Conservation (phyloP, 345 rosid genomes). For the Citrus mangshanensis region DNA sequence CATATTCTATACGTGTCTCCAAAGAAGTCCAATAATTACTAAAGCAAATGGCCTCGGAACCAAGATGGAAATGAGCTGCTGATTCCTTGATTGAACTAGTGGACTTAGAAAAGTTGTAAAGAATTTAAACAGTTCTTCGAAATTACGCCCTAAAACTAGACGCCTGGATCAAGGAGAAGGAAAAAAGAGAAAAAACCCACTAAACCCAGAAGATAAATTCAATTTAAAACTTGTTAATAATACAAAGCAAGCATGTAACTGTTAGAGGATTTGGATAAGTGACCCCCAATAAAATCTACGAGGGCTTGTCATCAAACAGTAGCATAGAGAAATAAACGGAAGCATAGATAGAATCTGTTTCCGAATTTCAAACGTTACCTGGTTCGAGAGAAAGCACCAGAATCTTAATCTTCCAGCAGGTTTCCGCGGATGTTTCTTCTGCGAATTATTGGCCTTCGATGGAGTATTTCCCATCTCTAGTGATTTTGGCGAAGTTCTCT, state of each 20-base stretch:
- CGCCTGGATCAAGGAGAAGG: too few species aligned
- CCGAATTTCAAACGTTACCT: not conserved
- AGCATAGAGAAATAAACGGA: not conserved
- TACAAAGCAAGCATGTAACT: too few species aligned
- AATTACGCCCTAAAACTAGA: too few species aligned
- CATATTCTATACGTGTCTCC: too few species aligned
- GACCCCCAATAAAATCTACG: too few species aligned
- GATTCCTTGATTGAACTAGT: not conserved
- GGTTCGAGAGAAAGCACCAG: not conserved
- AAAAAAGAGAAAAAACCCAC: not conserved
- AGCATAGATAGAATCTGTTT: too few species aligned
- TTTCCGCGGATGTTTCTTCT: not conserved
- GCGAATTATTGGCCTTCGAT: not conserved
- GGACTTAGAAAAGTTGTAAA: not conserved
- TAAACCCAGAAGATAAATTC: not conserved
- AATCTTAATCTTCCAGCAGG: not conserved
- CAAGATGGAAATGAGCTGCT: not conserved
- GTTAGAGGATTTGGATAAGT: not conserved
- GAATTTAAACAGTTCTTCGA: too few species aligned
- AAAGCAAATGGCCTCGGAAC: too few species aligned
- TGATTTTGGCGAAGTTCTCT: not conserved
- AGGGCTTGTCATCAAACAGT: not conserved
- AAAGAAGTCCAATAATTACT: too few species aligned
- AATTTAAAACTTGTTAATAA: not conserved
- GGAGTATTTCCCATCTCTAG: not conserved